phyloP scores from a whole-genome alignment of 2,329 filamentous ascomycete genomes.

The Emmonsiellopsis sp. region DNA sequence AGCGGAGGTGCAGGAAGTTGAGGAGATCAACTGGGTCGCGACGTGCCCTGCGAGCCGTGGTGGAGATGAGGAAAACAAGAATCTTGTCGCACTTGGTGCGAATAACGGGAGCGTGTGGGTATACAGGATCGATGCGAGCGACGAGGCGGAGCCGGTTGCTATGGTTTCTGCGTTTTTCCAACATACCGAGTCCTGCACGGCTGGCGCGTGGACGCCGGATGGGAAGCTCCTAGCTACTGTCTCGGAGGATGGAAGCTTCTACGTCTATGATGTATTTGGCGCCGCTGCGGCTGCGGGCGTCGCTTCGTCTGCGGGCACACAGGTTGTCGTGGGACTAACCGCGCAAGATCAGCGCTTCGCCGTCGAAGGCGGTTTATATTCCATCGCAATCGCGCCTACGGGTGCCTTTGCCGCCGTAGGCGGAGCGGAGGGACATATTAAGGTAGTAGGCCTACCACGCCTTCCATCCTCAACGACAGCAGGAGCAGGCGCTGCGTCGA shows the following conservation, averaged over 20 bases:
- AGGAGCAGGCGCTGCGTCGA: constrained; percentile 33
- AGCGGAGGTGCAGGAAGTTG: constrained; percentile 76
- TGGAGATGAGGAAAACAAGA: constrained; percentile 49
- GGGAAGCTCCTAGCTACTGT: constrained; percentile 81
- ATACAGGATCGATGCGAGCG: constrained; percentile 68
- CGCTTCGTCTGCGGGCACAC: constrained; percentile 45
- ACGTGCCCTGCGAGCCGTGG: constrained; percentile 55
- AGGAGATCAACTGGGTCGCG: constrained; percentile 86
- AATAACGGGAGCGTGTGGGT: constrained; percentile 93
- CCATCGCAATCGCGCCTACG: constrained; percentile 71
- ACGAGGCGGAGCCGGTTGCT: constrained; percentile 55
- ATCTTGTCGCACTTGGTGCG: constrained; percentile 79
- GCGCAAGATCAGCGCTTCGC: constrained; percentile 79
- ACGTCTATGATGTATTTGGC: constrained; percentile 88
- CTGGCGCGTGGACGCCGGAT: constrained; percentile 82
- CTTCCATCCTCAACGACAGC: constrained; percentile 30
- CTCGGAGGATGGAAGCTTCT: constrained; percentile 76
- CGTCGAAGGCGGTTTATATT: constrained; percentile 86
- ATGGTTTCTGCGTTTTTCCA: constrained; percentile 90
- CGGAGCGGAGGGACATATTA: constrained; percentile 77
- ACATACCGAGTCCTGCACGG: constrained; percentile 77
- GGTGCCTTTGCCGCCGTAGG: constrained; percentile 76
- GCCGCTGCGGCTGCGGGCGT: constrained; percentile 59
- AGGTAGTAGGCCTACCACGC: constrained; percentile 74
- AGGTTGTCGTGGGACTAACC: constrained; percentile 68